These are phyloP conservation scores for Iberis pinnata DNA, from an alignment of 345 rosid genomes.

Conservation along the genomic window DNA sequence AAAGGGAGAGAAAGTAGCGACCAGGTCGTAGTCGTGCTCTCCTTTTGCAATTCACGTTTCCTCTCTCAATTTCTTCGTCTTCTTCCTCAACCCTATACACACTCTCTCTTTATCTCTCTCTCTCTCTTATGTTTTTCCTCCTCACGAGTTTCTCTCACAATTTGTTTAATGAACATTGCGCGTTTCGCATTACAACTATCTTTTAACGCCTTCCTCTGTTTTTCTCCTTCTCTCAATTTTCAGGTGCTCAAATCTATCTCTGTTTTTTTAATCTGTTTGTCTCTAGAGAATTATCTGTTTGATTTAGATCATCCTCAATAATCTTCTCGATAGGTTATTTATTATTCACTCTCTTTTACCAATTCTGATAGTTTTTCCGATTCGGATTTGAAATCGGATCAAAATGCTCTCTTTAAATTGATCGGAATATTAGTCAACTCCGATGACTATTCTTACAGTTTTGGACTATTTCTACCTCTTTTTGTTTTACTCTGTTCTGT, in stretches of 20 bases:
- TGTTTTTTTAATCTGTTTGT: background rate
- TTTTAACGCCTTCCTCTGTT: slow-evolving; percentile 22
- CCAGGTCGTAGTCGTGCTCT: slow-evolving; percentile 28
- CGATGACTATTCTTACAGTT: slow-evolving; percentile 14
- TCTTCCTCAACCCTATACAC: background rate
- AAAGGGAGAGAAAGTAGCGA: slow-evolving; percentile 18
- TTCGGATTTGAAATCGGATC: background rate
- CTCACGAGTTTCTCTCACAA: slow-evolving; percentile 19
- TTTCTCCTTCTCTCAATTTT: slow-evolving; percentile 22
- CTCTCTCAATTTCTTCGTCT: slow-evolving; percentile 13
- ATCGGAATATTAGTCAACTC: slow-evolving; percentile 12
- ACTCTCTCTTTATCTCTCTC: background rate
- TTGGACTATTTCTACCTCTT: background rate
- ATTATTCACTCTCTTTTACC: background rate
- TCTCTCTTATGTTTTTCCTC: slow-evolving; percentile 14
- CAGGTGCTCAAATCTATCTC: slow-evolving; percentile 17
- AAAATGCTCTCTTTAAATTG: background rate
- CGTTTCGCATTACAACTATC: slow-evolving; percentile 14
- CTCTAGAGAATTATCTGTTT: background rate
- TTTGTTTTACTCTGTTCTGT: slow-evolving; percentile 19
- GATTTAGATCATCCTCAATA: background rate
- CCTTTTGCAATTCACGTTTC: slow-evolving; percentile 32
- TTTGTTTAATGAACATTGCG: background rate
- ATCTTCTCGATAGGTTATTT: background rate
- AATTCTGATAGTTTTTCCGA: background rate